These are phyloP conservation scores for Penicillium parvum DNA, from an alignment of 495 filamentous ascomycete genomes.

Conservation along the genomic window DNA sequence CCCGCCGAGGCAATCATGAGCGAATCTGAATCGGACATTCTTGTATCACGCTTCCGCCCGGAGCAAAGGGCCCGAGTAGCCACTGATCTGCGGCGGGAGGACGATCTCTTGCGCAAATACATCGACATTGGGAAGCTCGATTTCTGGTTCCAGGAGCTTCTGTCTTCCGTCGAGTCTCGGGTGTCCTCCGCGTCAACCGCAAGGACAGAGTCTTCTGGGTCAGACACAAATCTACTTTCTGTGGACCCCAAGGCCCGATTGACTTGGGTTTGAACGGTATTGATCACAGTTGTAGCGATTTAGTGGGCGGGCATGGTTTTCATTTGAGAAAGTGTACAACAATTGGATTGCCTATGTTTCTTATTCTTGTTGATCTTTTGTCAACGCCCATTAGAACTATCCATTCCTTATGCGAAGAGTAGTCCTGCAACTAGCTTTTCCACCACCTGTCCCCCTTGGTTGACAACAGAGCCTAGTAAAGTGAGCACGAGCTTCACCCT, in stretches of 20 bases:
- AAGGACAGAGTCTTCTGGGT: slow-evolving; percentile 7
- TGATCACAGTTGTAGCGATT: not conserved
- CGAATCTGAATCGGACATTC: slow-evolving; percentile 47
- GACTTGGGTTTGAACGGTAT: slow-evolving; percentile 7
- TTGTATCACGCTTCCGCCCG: slow-evolving; percentile 52
- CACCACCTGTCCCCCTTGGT: too few species aligned
- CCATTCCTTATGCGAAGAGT: too few species aligned
- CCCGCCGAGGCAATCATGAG: slow-evolving; percentile 46
- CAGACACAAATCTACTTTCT: slow-evolving; percentile 1
- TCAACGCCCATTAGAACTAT: too few species aligned
- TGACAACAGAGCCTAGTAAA: too few species aligned
- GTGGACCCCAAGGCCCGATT: slow-evolving; percentile 3
- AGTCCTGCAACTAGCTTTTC: too few species aligned
- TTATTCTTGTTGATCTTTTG: too few species aligned
- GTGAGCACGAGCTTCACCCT: too few species aligned
- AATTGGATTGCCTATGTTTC: too few species aligned
- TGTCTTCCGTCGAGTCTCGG: slow-evolving; percentile 22
- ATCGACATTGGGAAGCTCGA: slow-evolving; percentile 58
- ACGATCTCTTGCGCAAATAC: slow-evolving; percentile 43
- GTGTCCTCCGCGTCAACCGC: not conserved
- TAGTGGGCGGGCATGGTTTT: not conserved
- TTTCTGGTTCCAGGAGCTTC: slow-evolving; percentile 54
- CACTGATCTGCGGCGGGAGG: slow-evolving; percentile 52
- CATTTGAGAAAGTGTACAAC: too few species aligned
- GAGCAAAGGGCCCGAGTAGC: slow-evolving; percentile 47